Percentiles rank a stretch among this genome's conserved stretches.
Conservation (phyloP, 2,329 filamentous ascomycete genomes). For the Dactylellina parvicollis region DNA sequence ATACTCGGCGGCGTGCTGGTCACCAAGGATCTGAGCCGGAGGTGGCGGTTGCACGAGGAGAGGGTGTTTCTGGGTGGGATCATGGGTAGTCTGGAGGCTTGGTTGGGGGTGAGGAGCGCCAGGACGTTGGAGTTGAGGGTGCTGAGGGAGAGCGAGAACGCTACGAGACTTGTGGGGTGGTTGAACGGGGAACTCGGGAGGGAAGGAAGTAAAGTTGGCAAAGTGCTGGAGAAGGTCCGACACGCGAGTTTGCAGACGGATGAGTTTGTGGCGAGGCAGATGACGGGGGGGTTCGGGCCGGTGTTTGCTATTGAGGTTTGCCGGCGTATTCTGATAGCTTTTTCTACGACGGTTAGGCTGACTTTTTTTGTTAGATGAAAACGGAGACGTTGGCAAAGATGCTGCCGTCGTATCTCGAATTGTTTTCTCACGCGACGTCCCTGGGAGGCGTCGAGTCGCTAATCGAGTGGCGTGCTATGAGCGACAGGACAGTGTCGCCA, state of each 20-base stretch:
- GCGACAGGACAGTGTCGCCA: constrained; percentile 76
- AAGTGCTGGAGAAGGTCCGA: constrained; percentile 70
- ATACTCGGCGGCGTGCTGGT: constrained; percentile 84
- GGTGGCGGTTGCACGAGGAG: constrained; percentile 70
- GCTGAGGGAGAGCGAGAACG: constrained; percentile 76
- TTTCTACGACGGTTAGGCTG: background rate
- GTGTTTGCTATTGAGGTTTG: constrained; percentile 82
- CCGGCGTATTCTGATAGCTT: background rate
- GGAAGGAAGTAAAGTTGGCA: constrained; percentile 63
- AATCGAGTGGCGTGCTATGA: constrained; percentile 96
- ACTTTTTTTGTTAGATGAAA: constrained; percentile 58
- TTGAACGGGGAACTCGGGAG: constrained; percentile 67
- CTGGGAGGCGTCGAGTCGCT: constrained; percentile 92
- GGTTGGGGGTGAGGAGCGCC: constrained; percentile 87
- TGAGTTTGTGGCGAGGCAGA: constrained; percentile 83
- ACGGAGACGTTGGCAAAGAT: constrained; percentile 68
- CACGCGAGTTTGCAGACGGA: constrained; percentile 83
- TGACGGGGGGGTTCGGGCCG: constrained; percentile 89
- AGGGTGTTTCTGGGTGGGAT: constrained; percentile 81
- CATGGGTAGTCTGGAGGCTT: constrained; percentile 89
- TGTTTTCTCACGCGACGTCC: constrained; percentile 96
- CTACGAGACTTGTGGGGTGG: constrained; percentile 76
- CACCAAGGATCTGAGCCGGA: constrained; percentile 56
- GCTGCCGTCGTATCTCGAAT: constrained; percentile 78
- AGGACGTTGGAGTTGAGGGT: constrained; percentile 87